Evolutionary conservation across 2,329 filamentous ascomycete genomes (phyloP).

Genomic region (Didymella arachidicola): DNA sequence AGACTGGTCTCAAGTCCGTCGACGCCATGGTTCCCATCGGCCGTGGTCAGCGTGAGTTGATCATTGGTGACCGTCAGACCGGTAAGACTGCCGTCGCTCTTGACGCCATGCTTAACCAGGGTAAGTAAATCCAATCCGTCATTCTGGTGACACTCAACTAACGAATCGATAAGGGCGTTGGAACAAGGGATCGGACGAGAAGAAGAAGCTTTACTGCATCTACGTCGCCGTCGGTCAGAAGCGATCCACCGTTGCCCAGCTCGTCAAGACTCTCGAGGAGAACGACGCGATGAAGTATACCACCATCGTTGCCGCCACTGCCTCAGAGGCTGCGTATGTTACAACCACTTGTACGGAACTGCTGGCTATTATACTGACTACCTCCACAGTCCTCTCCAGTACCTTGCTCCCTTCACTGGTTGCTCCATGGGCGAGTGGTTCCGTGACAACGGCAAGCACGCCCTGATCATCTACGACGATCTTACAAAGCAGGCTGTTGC

Average conservation of each 20-base stretch:
- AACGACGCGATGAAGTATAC: conserved; percentile 99
- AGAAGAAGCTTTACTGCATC: conserved; percentile 99
- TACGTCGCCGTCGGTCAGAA: conserved; percentile 99
- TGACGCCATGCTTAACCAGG: conserved; percentile 99
- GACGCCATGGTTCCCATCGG: conserved; percentile 99
- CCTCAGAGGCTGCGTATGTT: conserved; percentile 78
- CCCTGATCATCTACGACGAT: conserved; percentile 92
- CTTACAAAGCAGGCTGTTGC: conserved; percentile 97
- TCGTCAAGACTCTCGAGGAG: conserved; percentile 99
- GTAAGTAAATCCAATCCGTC: conserved; percentile 60
- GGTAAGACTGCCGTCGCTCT: conserved; percentile 99
- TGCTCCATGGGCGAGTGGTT: conserved; percentile 60
- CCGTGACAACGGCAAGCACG: conserved; percentile 85
- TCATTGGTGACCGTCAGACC: conserved; percentile 99
- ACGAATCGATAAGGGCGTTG: conserved; percentile 56
- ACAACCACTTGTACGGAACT: not conserved
- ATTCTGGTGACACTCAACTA: not conserved
- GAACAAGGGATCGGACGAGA: conserved; percentile 87
- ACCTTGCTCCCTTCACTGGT: conserved; percentile 87
- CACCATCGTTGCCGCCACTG: conserved; percentile 91
- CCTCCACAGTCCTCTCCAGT: conserved; percentile 74
- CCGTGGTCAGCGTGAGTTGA: conserved; percentile 99
- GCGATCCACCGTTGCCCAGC: conserved; percentile 98
- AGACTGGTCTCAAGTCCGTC: conserved; percentile 99
- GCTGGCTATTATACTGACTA: not conserved